These are phyloP conservation scores for Termitomyces sp. DNA, from an alignment of 768 basidiomycete genomes.

Conservation along the genomic window DNA sequence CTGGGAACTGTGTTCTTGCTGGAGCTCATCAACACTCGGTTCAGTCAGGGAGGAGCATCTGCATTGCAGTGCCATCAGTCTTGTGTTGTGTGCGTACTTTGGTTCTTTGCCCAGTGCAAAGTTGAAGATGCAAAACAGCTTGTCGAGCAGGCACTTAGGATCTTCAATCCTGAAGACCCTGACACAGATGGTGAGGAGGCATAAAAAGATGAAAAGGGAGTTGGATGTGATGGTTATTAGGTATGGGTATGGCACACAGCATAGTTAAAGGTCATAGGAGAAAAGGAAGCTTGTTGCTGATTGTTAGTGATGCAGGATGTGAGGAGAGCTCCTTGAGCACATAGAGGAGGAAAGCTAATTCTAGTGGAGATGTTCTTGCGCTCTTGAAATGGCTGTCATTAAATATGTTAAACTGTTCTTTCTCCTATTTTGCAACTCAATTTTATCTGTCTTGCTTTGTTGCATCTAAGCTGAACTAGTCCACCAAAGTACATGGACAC, in stretches of 20 bases:
- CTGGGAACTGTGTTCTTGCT: conserved; percentile 51
- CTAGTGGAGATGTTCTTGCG: conserved; percentile 55
- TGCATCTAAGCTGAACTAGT: background rate
- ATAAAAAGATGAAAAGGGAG: conserved; percentile 14
- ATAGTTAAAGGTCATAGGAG: conserved; percentile 22
- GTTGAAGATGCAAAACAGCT: conserved; percentile 10
- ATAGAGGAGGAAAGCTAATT: conserved; percentile 64
- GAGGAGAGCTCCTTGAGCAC: conserved; percentile 41
- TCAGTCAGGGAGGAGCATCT: conserved; percentile 36
- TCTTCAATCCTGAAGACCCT: conserved; percentile 16
- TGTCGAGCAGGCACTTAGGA: conserved; percentile 15
- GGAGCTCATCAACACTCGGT: conserved; percentile 61
- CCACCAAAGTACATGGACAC: background rate
- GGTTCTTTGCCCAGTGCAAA: conserved; percentile 19
- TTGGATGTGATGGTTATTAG: conserved; percentile 32
- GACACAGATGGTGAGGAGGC: conserved; percentile 15
- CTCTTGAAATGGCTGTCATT: background rate
- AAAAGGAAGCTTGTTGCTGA: conserved; percentile 28
- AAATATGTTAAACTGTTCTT: background rate
- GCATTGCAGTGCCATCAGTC: conserved; percentile 19
- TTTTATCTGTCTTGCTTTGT: background rate
- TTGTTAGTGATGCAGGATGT: conserved; percentile 35
- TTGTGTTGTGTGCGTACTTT: conserved; percentile 32
- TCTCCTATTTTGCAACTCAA: background rate
- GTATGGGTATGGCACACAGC: conserved; percentile 13